Conservation (phyloP, 106 monocot species). For the Allium fistulosum region DNA sequence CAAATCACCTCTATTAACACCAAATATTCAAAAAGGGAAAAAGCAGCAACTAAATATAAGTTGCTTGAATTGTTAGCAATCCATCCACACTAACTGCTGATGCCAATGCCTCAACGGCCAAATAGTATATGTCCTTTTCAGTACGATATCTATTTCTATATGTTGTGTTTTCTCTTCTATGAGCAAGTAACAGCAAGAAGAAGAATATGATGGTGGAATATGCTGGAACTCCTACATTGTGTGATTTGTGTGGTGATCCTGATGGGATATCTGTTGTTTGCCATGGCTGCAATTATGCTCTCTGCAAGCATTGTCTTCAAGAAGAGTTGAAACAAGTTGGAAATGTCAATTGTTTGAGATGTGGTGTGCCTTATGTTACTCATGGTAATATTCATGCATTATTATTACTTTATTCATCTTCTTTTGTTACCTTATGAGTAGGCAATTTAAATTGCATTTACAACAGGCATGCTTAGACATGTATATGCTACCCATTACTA, state of each 20-base stretch:
- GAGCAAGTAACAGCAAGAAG: not conserved
- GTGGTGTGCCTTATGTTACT: slow-evolving; percentile 34
- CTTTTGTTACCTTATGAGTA: too few relatives aligned
- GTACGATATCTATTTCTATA: slow-evolving; percentile 14
- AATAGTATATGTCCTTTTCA: not conserved
- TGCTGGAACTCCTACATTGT: slow-evolving; percentile 23
- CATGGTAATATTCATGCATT: slow-evolving; percentile 8
- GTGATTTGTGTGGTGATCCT: slow-evolving; percentile 36
- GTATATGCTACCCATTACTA: too few relatives aligned
- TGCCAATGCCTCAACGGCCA: slow-evolving; percentile 41
- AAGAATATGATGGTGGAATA: slow-evolving; percentile 33
- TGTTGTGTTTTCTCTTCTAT: not conserved
- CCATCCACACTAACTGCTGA: slow-evolving; percentile 56
- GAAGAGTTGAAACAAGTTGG: slow-evolving; percentile 31
- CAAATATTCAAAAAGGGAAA: not conserved
- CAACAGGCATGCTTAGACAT: too few relatives aligned
- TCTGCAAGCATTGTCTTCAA: slow-evolving; percentile 42
- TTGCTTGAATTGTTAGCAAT: slow-evolving; percentile 49
- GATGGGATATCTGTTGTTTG: slow-evolving; percentile 32
- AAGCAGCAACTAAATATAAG: slow-evolving; percentile 10
- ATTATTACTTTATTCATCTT: not conserved
- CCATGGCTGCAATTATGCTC: slow-evolving; percentile 27
- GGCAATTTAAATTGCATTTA: too few relatives aligned
- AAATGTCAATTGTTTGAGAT: slow-evolving; percentile 35
- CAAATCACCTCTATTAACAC: too few relatives aligned